phyloP scores from a whole-genome alignment of 306 rosid species.

The Vigna hirtella region DNA sequence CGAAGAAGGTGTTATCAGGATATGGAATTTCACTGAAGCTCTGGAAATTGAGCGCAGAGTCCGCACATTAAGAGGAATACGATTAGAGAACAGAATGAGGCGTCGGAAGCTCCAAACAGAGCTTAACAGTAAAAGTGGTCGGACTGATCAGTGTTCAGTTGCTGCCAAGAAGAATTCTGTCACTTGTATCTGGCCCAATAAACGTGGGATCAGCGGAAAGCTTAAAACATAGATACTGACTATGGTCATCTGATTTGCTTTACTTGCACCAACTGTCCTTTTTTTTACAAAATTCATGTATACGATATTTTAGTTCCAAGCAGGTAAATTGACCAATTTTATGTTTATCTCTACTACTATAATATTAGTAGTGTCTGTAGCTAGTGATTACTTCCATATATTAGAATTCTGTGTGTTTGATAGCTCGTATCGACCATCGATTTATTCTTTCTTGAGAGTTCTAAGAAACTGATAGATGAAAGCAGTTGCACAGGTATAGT shows the following conservation, averaged over 20 bases:
- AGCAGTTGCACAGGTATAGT: too few relatives aligned
- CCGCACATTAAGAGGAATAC: slow-evolving; percentile 68
- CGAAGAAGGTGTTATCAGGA: slow-evolving; percentile 90
- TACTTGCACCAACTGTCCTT: slow-evolving; percentile 26
- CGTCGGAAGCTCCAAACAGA: slow-evolving; percentile 72
- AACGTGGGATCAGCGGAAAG: slow-evolving; percentile 73
- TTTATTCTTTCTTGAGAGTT: neutral
- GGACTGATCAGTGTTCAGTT: slow-evolving; percentile 78
- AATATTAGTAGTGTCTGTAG: slow-evolving; percentile 9
- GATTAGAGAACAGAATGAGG: slow-evolving; percentile 86
- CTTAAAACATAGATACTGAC: slow-evolving; percentile 67
- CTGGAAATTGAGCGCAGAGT: slow-evolving; percentile 75
- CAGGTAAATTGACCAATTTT: slow-evolving; percentile 36
- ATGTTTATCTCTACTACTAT: slow-evolving; percentile 9
- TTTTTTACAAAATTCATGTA: slow-evolving; percentile 23
- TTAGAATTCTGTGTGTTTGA: neutral
- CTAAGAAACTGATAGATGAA: neutral
- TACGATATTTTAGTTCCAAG: slow-evolving; percentile 34
- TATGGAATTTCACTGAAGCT: slow-evolving; percentile 94
- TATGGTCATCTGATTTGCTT: slow-evolving; percentile 15
- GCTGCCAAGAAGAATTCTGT: slow-evolving; percentile 82
- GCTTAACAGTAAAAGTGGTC: slow-evolving; percentile 58
- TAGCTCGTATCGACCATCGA: neutral
- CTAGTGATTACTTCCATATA: slow-evolving; percentile 8
- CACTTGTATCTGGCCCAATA: slow-evolving; percentile 68